A percentile compares a stretch with the other conserved stretches of the same genome.
These are phyloP conservation scores for Erythrobasidium hasegawianum DNA, from an alignment of 1,284 basidiomycete genomes.

Conservation along the genomic window DNA sequence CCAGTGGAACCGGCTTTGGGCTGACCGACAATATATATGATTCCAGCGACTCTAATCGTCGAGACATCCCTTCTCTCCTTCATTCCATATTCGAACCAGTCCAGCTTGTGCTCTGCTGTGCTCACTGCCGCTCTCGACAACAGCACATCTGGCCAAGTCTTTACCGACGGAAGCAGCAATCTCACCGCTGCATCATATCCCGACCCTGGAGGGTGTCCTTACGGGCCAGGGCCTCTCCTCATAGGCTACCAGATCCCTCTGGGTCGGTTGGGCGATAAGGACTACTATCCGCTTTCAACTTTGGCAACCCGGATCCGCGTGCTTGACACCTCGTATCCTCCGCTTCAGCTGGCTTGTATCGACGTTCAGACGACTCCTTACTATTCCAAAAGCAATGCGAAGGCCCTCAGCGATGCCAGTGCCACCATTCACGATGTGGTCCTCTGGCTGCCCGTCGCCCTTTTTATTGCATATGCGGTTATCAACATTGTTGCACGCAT, in stretches of 20 bases:
- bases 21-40: too few species aligned
- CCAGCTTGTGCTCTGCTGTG: slow-evolving; percentile 69
- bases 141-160: slow-evolving; percentile 8
- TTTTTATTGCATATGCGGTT: slow-evolving; percentile 76
- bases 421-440: slow-evolving; percentile 60
- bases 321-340: slow-evolving; percentile 68
- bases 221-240: slow-evolving; percentile 54
- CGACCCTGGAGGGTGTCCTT: slow-evolving; percentile 40
- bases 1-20: not conserved
- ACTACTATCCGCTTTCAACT: slow-evolving; percentile 71
- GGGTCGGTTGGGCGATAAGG: slow-evolving; percentile 47
- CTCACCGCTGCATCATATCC: slow-evolving; percentile 31
- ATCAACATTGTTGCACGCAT: slow-evolving; percentile 74
- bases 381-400: slow-evolving; percentile 58
- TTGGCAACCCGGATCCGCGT: slow-evolving; percentile 77
- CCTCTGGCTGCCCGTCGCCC: slow-evolving; percentile 73
- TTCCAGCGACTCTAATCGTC: slow-evolving; percentile 41
- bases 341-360: slow-evolving; percentile 72
- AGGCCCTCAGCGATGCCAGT: slow-evolving; percentile 1
- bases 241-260: slow-evolving; percentile 74
- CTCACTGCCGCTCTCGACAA: slow-evolving; percentile 56
- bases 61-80: slow-evolving; percentile 70
- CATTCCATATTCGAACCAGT: slow-evolving; percentile 63
- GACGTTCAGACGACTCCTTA: slow-evolving; percentile 76
- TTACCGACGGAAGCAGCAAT: slow-evolving; percentile 38